Base-by-base conservation (phyloP, 2,329 filamentous ascomycete genomes). In the Epichloe baconii region DNA sequence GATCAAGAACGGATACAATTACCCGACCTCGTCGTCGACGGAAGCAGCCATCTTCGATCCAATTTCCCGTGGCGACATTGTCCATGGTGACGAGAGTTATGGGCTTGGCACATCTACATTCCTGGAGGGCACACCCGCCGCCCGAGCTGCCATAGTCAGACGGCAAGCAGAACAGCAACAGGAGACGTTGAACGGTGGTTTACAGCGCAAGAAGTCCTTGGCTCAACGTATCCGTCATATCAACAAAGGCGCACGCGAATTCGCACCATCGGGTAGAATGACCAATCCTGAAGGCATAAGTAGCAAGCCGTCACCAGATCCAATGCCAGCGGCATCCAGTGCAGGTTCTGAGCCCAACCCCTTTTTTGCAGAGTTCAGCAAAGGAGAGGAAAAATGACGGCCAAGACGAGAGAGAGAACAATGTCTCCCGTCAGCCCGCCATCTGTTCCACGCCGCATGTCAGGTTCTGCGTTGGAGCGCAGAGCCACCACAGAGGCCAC, bases 31-130 rank as follows among this genome's bases (percentile, higher is more conserved):
- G 10, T 56, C 67, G 51, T 66, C 62, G n/a, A 62, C 56, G 58
- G 75, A 71, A 60, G 67, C 69, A 54, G 68, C 69, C 31, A 70
- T 83, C 3, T 87, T 89, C 60, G 86, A 93, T 62, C 80, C 88
- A 1, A 77, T 76, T 31, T 69, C 76, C 31, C 79, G 81, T 52
- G 76, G 81, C 45, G 82, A 87, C 52, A 78, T 85, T 45, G 77
- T 97, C 14, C 88, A 97, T 59, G 91, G 91, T 17, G 82, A 90
- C 51, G 83, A 94, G 68, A 84, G 81, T 3, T 72, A 87, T 54
- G 93, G 93, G 10, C 71, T 98, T 7, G 93, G 93, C 49, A 95
- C 90, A 1, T 95, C 89, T 36, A 98, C 93, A 2, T 97, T 97
- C 74, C 71, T 98, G 21, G 93, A 98, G 61, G 93, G 93, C 37